phyloP scores from a whole-genome alignment of 1,284 basidiomycete species.

The Ustilago tritici region DNA sequence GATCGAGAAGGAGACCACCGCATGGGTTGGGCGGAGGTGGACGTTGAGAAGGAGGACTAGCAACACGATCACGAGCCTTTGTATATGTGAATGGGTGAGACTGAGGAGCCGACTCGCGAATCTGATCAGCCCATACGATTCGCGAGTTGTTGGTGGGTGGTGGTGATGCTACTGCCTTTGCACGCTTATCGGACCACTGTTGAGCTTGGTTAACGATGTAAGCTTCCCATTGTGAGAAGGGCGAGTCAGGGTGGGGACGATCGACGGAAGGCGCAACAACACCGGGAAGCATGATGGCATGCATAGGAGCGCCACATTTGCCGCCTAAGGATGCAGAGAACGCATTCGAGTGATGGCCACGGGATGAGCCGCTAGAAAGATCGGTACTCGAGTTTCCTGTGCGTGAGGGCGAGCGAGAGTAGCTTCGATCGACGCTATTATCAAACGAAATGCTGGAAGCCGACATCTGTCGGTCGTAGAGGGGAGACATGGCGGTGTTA shows the following conservation, averaged over 20 bases:
- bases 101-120: conserved; percentile 30
- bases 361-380: conserved; percentile 2
- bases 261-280: conserved; percentile 24
- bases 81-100: conserved; percentile 33
- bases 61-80: conserved; percentile 39
- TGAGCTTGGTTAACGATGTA: conserved; percentile 45
- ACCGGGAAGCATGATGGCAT: conserved; percentile 46
- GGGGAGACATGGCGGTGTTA: conserved; percentile 24
- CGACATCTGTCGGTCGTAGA: conserved; percentile 21
- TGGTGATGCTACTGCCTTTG: conserved; percentile 12
- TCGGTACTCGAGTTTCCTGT: background rate
- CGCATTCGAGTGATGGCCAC: conserved; percentile 11
- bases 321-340: conserved; percentile 19
- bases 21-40: conserved; percentile 20
- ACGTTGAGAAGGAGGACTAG: conserved; percentile 21
- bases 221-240: conserved; percentile 48
- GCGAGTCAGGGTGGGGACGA: conserved; percentile 22
- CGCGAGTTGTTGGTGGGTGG: conserved; percentile 16
- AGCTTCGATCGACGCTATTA: conserved; percentile 10
- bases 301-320: conserved; percentile 32
- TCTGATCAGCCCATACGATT: conserved; percentile 47
- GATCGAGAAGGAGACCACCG: conserved; percentile 22
- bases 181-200: conserved; percentile 30
- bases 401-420: conserved; percentile 12
- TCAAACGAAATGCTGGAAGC: conserved; percentile 17